A percentile compares a stretch with the other conserved stretches of the same genome.
These are phyloP conservation scores for Pinus taeda DNA, from an alignment of 75 land plant species.

Conservation along the genomic window DNA sequence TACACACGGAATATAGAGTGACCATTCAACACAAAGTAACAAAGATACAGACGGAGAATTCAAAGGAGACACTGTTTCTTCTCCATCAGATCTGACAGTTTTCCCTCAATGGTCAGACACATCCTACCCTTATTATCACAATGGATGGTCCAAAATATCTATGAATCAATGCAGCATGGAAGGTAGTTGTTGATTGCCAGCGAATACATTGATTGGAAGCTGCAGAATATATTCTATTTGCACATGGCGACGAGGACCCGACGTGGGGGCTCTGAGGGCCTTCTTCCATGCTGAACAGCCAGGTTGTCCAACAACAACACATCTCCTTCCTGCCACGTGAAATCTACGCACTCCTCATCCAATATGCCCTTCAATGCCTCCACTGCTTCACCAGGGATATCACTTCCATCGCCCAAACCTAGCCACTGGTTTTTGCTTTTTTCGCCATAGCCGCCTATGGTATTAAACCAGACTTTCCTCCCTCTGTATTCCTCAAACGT, in stretches of 20 bases:
- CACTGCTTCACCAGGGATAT: slow-evolving; percentile 6
- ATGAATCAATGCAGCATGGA: too few relatives aligned
- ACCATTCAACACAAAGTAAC: too few relatives aligned
- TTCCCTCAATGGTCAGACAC: too few relatives aligned
- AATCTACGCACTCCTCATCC: slow-evolving; percentile 27
- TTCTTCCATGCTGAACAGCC: slow-evolving; percentile 20
- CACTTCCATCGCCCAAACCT: not conserved
- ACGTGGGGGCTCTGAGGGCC: slow-evolving; percentile 16
- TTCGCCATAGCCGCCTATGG: not conserved
- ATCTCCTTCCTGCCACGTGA: slow-evolving; percentile 25
- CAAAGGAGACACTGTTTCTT: too few relatives aligned
- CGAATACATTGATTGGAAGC: too few relatives aligned
- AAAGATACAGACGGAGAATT: too few relatives aligned
- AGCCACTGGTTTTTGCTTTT: too few relatives aligned
- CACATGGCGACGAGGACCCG: slow-evolving; percentile 13
- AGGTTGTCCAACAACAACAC: slow-evolving; percentile 18
- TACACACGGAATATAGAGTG: too few relatives aligned
- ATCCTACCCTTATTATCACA: too few relatives aligned
- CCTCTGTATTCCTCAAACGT: not conserved
- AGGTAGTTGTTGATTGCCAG: too few relatives aligned
- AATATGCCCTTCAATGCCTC: slow-evolving; percentile 14
- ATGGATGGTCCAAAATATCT: too few relatives aligned
- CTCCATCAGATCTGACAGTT: too few relatives aligned
- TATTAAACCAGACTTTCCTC: slow-evolving; percentile 7
- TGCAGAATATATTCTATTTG: not conserved